Base-by-base conservation (phyloP, 2,329 filamentous ascomycete genomes). In the Fusarium sterilihyphosum region DNA sequence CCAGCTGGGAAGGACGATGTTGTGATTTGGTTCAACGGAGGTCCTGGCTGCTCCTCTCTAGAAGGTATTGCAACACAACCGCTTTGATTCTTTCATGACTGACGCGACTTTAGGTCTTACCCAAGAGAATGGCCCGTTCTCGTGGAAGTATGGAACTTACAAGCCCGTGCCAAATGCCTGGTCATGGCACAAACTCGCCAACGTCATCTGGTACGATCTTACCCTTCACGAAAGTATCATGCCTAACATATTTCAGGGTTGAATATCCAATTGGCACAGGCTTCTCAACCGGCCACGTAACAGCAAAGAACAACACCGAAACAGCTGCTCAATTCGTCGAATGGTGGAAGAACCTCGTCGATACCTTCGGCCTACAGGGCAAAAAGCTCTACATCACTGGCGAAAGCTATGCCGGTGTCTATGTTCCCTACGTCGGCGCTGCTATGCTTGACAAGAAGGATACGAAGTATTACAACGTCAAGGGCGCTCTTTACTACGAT, bases 11-110 rank as follows among this genome's bases (percentile, higher is more conserved):
- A 77, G 13, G 74, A 77, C 8, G 74, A 77, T 31, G 63, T 77
- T 14, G 59, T 77, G 1, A 77, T 77, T 29, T 77, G 74, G 74
- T 62, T 77, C 8, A 77, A 77, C 3, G 74, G 74, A 26, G 74
- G 74, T 3, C 74, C 74, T 12, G 74, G 54, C 0, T 70, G 67
- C 16, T 70, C 67, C 1, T 70, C 67, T 5, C 3, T 70, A 8
- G 67, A 70, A 46, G 66, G 66, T 69, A 37, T 5, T 4, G 1
- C 17, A 0, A 11, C 0, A 22, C 1, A 3, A 1, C 2, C 2
- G 5, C 0, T 26, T 18, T 18, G 8, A 2, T 14, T 20, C 3
- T 24, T 11, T 2, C 12, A 13, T 20, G 1, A 22, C 47, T 68
- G 12, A 68, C 24, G 3, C 6, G 0, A 24, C 6, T 11, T 0